Evolutionary conservation across 2,329 filamentous ascomycete genomes (phyloP), one percentile per base, ranked within the genome.

Genomic region (Verruconis gallopava): DNA sequence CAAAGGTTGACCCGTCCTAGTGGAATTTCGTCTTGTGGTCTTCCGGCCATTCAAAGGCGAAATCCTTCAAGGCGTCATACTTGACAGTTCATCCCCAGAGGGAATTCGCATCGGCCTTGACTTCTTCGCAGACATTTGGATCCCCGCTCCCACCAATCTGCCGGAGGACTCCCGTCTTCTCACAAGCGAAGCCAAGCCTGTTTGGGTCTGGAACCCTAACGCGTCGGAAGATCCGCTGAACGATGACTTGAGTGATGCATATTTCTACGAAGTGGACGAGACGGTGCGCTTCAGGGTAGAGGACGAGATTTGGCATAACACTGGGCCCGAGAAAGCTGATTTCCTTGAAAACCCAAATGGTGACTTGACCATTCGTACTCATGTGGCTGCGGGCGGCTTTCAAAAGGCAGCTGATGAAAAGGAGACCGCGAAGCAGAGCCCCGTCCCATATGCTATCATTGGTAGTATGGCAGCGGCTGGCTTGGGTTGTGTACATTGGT

Each of bases 31-130:
- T 17, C 71, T 98, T 55, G 72, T 95, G 14, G 86, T 98, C 21
- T 98, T 96, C 60, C 79, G 91, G 18, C 91, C 91, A 0, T 96
- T 95, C 67, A 93, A 93, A 57, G 85, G 85, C 37, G 91, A 98
- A 59, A 85, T 95, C 46, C 72, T 98, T 53, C 70, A 84, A 35
- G 91, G 84, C 13, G 80, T 78, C 49, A 95, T 98, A 60, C 79
- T 79, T 48, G 79, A 77, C 49, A 79, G 79, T n/a, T 43, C 21
- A 18, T 33, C 37, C 1, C 70, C 77, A 5, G 67, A 78, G 2
- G 86, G 83, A 28, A 85, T 93, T 53, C 76, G 78, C 53, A 70
- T 96, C 46, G 77, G 79, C 38, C 80, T 88, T 3, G 85, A 94
- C 48, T 98, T 98, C 60, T 98, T 95, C 52, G 83, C 89, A 51